A percentile compares a stretch with the other conserved stretches of the same genome.
These are phyloP conservation scores for Naganishia vaughanmartiniae DNA, from an alignment of 768 basidiomycete species.

Conservation along the genomic window DNA sequence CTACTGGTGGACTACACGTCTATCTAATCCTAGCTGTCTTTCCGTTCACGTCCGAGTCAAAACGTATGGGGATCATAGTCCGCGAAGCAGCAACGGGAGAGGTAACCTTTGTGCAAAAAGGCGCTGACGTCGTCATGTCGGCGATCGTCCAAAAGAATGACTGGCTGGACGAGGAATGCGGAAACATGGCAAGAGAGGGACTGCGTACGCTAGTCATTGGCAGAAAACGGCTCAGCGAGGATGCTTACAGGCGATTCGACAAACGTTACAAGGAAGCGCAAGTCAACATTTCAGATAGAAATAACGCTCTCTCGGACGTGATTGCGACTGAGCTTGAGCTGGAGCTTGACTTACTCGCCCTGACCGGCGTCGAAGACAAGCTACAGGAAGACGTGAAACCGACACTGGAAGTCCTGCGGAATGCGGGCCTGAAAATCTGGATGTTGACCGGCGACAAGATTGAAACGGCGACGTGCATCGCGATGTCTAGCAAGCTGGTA, in stretches of 20 bases:
- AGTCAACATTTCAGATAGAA: slow-evolving; percentile 67
- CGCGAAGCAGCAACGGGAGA: slow-evolving; percentile 73
- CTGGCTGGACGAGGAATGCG: slow-evolving; percentile 98
- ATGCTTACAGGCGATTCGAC: slow-evolving; percentile 73
- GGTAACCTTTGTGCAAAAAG: slow-evolving; percentile 88
- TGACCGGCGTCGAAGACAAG: slow-evolving; percentile 99
- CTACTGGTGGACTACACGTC: slow-evolving; percentile 62
- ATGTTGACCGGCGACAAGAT: slow-evolving; percentile 99
- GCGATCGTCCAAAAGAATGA: slow-evolving; percentile 93
- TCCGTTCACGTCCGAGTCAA: slow-evolving; percentile 97
- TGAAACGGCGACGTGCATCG: slow-evolving; percentile 96
- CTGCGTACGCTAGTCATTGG: slow-evolving; percentile 90
- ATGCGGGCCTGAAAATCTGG: slow-evolving; percentile 98
- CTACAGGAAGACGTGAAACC: slow-evolving; percentile 94
- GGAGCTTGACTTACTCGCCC: slow-evolving; percentile 83
- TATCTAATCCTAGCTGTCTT: slow-evolving; percentile 92
- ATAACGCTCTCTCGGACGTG: slow-evolving; percentile 73
- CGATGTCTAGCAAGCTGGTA: slow-evolving; percentile 93
- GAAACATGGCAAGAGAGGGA: slow-evolving; percentile 97
- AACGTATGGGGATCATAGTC: slow-evolving; percentile 97
- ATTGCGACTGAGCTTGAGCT: slow-evolving; percentile 75
- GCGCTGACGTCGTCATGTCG: slow-evolving; percentile 97
- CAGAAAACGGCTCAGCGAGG: slow-evolving; percentile 68
- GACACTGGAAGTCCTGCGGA: slow-evolving; percentile 85
- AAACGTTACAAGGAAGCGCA: slow-evolving; percentile 71